phyloP scores from a whole-genome alignment of 2,329 filamentous ascomycete species.

The Gliomastix tumulicola region DNA sequence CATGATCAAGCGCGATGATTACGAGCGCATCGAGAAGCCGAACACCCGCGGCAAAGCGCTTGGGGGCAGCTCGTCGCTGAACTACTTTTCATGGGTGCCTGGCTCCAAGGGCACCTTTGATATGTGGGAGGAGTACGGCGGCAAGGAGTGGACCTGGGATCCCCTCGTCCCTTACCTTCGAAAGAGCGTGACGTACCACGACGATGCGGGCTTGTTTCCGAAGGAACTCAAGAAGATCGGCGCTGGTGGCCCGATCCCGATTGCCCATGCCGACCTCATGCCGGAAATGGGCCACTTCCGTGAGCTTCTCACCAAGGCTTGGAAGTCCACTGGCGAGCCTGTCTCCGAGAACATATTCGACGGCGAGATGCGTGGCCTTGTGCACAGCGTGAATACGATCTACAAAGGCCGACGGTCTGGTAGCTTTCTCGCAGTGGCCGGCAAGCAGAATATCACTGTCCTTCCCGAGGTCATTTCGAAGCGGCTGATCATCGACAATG shows the following conservation, averaged over 20 bases:
- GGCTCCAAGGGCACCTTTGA: slow-evolving; percentile 54
- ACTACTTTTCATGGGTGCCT: slow-evolving; percentile 59
- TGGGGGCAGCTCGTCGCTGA: slow-evolving; percentile 50
- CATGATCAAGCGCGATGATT: slow-evolving; percentile 51
- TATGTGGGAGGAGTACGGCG: slow-evolving; percentile 65
- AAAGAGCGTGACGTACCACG: slow-evolving; percentile 51
- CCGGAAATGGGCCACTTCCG: slow-evolving; percentile 44
- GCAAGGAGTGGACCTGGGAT: slow-evolving; percentile 58
- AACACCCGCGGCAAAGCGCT: slow-evolving; percentile 55
- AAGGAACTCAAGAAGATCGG: slow-evolving; percentile 43
- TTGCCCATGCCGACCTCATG: slow-evolving; percentile 47
- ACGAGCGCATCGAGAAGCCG: slow-evolving; percentile 54
- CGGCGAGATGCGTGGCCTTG: slow-evolving; percentile 46
- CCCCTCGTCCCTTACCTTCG: slow-evolving; percentile 40
- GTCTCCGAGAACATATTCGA: slow-evolving; percentile 48
- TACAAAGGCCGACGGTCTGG: slow-evolving; percentile 49
- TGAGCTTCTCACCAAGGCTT: slow-evolving; percentile 40
- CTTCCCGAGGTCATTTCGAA: slow-evolving; percentile 40
- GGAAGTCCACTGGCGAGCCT: slow-evolving; percentile 42
- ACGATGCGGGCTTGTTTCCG: slow-evolving; percentile 39
- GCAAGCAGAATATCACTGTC: slow-evolving; percentile 49
- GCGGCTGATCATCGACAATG: slow-evolving; percentile 40
- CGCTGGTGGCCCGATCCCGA: slow-evolving; percentile 39
- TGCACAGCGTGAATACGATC: slow-evolving; percentile 46
- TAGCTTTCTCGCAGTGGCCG: slow-evolving; percentile 41